Conservation (phyloP, 2,329 filamentous ascomycete species). For the Pestalotiopsis fici region DNA sequence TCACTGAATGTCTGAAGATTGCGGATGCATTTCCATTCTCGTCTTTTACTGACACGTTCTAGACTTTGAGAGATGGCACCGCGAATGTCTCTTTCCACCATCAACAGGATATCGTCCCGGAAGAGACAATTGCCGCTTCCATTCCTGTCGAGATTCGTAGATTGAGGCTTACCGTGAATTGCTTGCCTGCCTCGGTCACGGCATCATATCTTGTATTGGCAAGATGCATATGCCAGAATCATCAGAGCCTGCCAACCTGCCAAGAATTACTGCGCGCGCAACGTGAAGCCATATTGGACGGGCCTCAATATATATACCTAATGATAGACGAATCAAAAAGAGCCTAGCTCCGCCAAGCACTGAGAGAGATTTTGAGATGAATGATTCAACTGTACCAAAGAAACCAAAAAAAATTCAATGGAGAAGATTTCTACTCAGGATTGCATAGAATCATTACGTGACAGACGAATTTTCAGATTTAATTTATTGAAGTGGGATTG, state of each 20-base stretch:
- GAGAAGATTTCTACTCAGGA: too few species aligned
- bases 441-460: too few species aligned
- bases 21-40: background rate
- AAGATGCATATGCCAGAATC: background rate
- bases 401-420: too few species aligned
- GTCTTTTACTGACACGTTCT: background rate
- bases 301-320: too few species aligned
- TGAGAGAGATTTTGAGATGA: too few species aligned
- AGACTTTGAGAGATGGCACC: background rate
- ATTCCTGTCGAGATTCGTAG: background rate
- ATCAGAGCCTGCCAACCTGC: background rate
- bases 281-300: background rate
- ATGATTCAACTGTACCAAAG: too few species aligned
- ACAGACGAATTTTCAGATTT: too few species aligned
- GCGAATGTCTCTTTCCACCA: background rate
- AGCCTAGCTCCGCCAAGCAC: too few species aligned
- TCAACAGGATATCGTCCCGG: background rate
- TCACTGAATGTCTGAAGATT: background rate
- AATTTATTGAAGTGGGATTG: too few species aligned
- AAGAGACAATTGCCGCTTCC: background rate
- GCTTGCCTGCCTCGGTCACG: background rate
- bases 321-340: too few species aligned
- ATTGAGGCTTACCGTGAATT: background rate
- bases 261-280: background rate
- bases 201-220: background rate